Evolutionary conservation across 306 rosid species (phyloP), one percentile per base, ranked within the genome.

Genomic region (Vachellia pachyceras): DNA sequence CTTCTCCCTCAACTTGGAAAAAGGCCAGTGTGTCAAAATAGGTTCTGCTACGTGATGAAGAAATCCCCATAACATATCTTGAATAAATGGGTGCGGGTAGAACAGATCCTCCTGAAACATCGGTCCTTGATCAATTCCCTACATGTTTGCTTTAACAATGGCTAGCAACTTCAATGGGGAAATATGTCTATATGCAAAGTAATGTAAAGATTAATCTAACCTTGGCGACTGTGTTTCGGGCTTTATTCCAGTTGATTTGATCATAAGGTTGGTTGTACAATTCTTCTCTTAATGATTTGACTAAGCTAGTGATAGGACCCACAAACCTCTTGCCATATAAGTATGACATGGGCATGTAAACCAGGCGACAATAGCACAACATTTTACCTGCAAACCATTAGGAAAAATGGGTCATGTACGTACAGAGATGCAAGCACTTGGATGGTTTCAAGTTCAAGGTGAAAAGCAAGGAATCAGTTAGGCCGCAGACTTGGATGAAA

Each of bases 261-360:
- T 82, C 58, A 79, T 90, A 88, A 50, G 92, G 84, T 41, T 85
- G 77, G 0, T 79, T 83, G 76, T 88, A 86, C 63, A 90, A 0
- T 64, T 90, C 94, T 60, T 79, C 60, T 85, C 91, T 74, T 4
- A 90, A 3, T 36, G 88, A 87, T 63, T 5, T 80, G 66, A 88
- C 42, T 75, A 86, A 61, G 5, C 1, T 69, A 12, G 92, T 87
- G 80, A 90, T 85, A 54, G 91, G 90, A 4, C 92, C 92, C 2
- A 90, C 92, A 17, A 91, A 91, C 63, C 83, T 87, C 86, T 84
- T 91, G 36, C 97, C 97, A 74, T 91, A 91, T 57, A 91, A 84
- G 39, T 90, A 91, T 1, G 97, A 91, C 97, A 90, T 90, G 1
- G 97, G 94, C 86, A 91, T 85, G 77, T 92, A 92, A 52, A 89